These are phyloP conservation scores for Aspergillus fischeri DNA, from an alignment of 2,329 filamentous ascomycete genomes.

Conservation along the genomic window DNA sequence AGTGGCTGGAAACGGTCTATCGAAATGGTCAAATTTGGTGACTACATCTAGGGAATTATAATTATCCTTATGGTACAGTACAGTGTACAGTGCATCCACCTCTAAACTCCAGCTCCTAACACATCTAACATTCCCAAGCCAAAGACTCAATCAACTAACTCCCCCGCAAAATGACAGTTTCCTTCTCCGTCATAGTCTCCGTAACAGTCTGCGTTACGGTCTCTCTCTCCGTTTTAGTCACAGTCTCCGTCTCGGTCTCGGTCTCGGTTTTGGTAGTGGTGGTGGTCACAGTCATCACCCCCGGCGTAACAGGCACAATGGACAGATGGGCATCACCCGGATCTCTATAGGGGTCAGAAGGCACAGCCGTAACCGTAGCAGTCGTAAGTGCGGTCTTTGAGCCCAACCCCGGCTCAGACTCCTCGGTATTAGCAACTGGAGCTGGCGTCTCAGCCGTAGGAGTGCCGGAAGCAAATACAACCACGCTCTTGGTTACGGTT, in stretches of 20 bases:
- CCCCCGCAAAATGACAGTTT: background rate
- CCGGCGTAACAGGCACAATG: conserved; percentile 14
- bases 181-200: conserved; percentile 1
- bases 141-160: background rate
- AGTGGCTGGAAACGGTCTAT: background rate
- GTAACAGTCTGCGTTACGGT: conserved; percentile 7
- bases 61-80: background rate
- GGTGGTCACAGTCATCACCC: conserved; percentile 11
- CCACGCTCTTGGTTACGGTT: background rate
- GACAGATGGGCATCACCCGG: conserved; percentile 2
- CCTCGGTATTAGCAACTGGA: background rate
- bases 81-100: background rate
- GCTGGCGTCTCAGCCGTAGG: background rate
- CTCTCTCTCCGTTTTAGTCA: conserved; percentile 7
- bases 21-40: background rate
- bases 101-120: background rate
- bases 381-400: background rate
- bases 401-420: background rate
- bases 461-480: background rate
- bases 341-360: background rate
- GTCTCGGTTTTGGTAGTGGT: conserved; percentile 7
- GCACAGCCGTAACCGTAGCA: too few relatives aligned
- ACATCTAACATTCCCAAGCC: background rate
- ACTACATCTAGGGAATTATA: background rate
- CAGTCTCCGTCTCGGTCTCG: conserved; percentile 1